Evolutionary conservation across 2,329 filamentous ascomycete genomes (phyloP), one percentile per base, ranked within the genome.

Genomic region (Diaporthe citriasiana): DNA sequence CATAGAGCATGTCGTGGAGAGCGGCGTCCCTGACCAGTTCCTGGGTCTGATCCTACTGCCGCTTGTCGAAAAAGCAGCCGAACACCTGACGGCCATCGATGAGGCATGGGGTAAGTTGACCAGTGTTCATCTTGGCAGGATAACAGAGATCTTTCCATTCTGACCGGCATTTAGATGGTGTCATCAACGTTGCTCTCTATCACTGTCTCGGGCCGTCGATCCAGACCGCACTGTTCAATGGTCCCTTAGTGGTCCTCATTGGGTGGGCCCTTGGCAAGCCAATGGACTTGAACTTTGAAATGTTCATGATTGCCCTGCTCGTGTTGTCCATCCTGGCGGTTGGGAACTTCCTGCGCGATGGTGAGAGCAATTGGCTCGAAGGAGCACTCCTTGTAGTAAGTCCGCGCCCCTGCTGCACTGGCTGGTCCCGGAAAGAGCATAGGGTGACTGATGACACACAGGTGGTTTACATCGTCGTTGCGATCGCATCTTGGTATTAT

Each of bases 281-380:
- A 6, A 94, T 98, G 89, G 91, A 93, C 76, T 87, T 98, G 69
- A 92, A 95, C 80, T 98, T 98, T 40, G 93, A 97, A 78, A 88
- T 95, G 19, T 98, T 98, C 85, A 94, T 97, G 84, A 89, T 97
- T 25, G 89, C 93, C 73, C 88, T 97, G 76, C 86, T 98, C 12
- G 91, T 98, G 72, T 87, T 98, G 33, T 91, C 94, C 40, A 96
- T 98, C 78, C 86, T 98, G 56, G 94, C 95, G 0, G 94, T 97
- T 55, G 95, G 95, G 1, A 94, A 95, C 76, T 97, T 98, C 83
- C 84, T 98, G 72, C 88, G 95, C 63, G 95, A 98, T 80, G 91
- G 94, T 77, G 96, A 97, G 87, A 94, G 92, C 75, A 97, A 98
- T 80, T 98, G 97, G 80, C 89, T 98, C 5, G 95, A 98, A 82